Evolutionary conservation across 768 basidiomycete species (phyloP), one percentile per base, ranked within the genome.

Genomic region (Rhodotorula taiwanensis): DNA sequence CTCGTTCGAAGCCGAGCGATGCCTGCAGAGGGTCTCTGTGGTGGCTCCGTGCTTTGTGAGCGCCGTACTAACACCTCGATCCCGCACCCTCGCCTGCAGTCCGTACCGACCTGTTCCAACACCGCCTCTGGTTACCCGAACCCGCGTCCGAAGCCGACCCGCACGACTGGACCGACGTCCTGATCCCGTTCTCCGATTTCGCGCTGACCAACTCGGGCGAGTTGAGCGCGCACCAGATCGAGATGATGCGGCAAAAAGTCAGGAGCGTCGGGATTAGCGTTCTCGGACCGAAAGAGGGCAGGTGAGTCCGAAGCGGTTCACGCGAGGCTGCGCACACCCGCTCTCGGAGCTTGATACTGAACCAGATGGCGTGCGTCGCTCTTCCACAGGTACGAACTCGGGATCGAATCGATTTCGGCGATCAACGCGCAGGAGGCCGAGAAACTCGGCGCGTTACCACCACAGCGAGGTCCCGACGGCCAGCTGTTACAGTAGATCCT

Each of bases 31-130:
- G n/a, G n/a, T n/a, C n/a, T n/a, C n/a, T n/a, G n/a, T n/a, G n/a
- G n/a, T n/a, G n/a, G n/a, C n/a, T n/a, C 27, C 36, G 21, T 39
- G 23, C 30, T 45, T n/a, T 25, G 28, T 25, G 50, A 14, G 16
- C 5, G 27, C 14, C 28, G 47, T 10, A 31, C 13, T 52, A 62
- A 50, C 44, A 58, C 33, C 41, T 34, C 47, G 27, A 44, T 21
- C 52, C 23, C 54, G 27, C 47, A 1, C 49, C 31, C 58, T 1
- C 48, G n/a, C 36, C 36, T 16, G 80, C 83, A 48, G 79, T 88
- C 52, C 81, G 84, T 53, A 86, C 84, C 42, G 90, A 94, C 74
- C 78, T 98, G n/a, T 98, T 88, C 86, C 94, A 95, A 73, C 92
- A 97, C 70, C 82, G 89, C 39, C 79, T 98, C n/a, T 88, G 83